phyloP scores from a whole-genome alignment of 495 filamentous ascomycete genomes.

The Friedmanniomyces simplex region DNA sequence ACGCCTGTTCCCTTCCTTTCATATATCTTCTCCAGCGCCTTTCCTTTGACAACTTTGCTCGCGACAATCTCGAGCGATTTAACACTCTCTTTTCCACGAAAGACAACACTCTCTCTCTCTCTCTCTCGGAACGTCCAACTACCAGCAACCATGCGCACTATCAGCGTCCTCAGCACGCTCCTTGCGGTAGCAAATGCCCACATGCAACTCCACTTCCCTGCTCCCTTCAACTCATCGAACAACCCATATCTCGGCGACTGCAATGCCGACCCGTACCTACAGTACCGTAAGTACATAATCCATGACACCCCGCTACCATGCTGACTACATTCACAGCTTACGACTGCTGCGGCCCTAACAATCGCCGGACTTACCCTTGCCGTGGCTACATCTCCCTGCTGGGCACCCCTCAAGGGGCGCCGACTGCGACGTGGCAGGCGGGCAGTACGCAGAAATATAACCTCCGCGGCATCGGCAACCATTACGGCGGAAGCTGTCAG shows the following conservation, averaged over 20 bases:
- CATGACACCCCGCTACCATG: background rate
- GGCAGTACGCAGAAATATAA: conserved; percentile 18
- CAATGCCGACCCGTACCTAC: conserved; percentile 24
- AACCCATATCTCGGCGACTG: conserved; percentile 23
- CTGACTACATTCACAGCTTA: conserved; percentile 4
- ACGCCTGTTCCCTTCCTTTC: background rate
- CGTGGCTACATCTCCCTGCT: conserved; percentile 30
- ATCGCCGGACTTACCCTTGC: conserved; percentile 20
- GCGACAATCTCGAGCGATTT: no score
- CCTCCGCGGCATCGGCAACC: conserved; percentile 21
- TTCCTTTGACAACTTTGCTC: no score
- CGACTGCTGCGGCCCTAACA: conserved; percentile 27
- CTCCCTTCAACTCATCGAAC: conserved; percentile 27
- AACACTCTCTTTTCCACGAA: background rate
- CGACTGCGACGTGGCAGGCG: conserved; percentile 28
- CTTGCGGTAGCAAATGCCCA: conserved; percentile 10
- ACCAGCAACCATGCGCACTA: background rate
- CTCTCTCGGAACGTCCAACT: background rate
- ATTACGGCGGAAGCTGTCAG: conserved; percentile 33
- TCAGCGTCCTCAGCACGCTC: background rate
- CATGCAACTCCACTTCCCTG: conserved; percentile 29
- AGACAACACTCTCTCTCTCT: no score
- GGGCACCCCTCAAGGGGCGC: conserved; percentile 25
- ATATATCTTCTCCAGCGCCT: background rate
- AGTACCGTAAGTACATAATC: conserved; percentile 17